Percentiles rank a stretch among this genome's conserved stretches.
Conservation (phyloP, 2,329 filamentous ascomycete genomes). For the Aspergillus ibericus region DNA sequence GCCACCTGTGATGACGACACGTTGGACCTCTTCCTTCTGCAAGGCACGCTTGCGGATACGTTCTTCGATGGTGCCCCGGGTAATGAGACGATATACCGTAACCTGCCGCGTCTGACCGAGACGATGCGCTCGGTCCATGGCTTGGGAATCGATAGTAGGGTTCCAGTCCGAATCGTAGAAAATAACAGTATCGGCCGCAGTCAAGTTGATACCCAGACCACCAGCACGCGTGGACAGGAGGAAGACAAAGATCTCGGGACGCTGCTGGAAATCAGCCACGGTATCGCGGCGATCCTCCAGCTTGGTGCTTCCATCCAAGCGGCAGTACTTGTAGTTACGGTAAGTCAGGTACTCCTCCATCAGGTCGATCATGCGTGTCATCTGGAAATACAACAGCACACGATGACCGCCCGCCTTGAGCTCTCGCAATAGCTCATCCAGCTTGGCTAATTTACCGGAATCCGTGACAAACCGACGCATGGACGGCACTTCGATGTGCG, state of each 20-base stretch:
- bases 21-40: conserved; percentile 98
- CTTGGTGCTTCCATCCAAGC: conserved; percentile 94
- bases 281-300: conserved; percentile 95
- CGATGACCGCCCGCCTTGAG: conserved; percentile 92
- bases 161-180: conserved; percentile 99
- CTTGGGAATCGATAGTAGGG: conserved; percentile 95
- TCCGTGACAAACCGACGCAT: conserved; percentile 98
- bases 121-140: conserved; percentile 98
- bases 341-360: conserved; percentile 99
- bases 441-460: conserved; percentile 89
- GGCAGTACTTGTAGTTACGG: conserved; percentile 98
- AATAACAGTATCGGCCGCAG: conserved; percentile 94
- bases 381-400: conserved; percentile 98
- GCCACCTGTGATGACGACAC: conserved; percentile 91
- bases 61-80: conserved; percentile 93
- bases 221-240: conserved; percentile 92
- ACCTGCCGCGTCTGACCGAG: conserved; percentile 94
- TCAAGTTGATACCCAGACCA: conserved; percentile 97
- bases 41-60: conserved; percentile 94
- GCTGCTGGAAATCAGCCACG: conserved; percentile 92
- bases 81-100: conserved; percentile 96
- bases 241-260: conserved; percentile 95
- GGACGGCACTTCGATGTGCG: conserved; percentile 86
- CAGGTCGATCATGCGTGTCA: conserved; percentile 99
- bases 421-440: conserved; percentile 82